phyloP scores from a whole-genome alignment of 306 rosid genomes.

The Sechiopsis laciniata region DNA sequence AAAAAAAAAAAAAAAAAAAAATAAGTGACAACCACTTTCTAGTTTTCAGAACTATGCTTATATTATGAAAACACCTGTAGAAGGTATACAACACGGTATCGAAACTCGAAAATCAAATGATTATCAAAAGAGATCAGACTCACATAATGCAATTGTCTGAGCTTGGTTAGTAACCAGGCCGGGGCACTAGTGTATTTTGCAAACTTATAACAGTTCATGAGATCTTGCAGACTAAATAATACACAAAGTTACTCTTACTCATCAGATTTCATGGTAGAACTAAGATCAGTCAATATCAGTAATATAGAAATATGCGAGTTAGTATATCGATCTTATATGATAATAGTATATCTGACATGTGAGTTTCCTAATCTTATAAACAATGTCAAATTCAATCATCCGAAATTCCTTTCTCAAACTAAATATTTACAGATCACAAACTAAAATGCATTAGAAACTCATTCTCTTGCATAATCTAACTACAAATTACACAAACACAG shows the following conservation, averaged over 20 bases:
- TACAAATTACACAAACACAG: background rate
- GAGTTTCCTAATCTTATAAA: background rate
- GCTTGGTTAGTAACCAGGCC: constrained; percentile 69
- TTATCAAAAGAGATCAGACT: constrained; percentile 58
- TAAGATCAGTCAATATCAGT: background rate
- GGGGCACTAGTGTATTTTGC: constrained; percentile 77
- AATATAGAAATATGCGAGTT: background rate
- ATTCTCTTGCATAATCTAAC: background rate
- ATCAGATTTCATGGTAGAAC: background rate
- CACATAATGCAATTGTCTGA: constrained; percentile 59
- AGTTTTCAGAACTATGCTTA: too few species aligned
- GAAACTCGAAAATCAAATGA: too few species aligned
- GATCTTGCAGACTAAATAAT: constrained; percentile 78
- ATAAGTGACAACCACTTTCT: too few species aligned
- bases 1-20: too few species aligned
- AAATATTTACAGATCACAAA: background rate
- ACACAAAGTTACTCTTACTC: constrained; percentile 13
- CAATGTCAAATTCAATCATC: background rate
- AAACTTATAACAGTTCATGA: constrained; percentile 65
- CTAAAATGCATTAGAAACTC: background rate
- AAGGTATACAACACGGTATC: too few species aligned
- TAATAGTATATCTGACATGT: background rate
- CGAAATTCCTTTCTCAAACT: background rate
- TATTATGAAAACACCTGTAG: too few species aligned
- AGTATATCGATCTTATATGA: background rate